Evolutionary conservation across 805 yeast species (phyloP).

Genomic region (Yarrowia sp.): DNA sequence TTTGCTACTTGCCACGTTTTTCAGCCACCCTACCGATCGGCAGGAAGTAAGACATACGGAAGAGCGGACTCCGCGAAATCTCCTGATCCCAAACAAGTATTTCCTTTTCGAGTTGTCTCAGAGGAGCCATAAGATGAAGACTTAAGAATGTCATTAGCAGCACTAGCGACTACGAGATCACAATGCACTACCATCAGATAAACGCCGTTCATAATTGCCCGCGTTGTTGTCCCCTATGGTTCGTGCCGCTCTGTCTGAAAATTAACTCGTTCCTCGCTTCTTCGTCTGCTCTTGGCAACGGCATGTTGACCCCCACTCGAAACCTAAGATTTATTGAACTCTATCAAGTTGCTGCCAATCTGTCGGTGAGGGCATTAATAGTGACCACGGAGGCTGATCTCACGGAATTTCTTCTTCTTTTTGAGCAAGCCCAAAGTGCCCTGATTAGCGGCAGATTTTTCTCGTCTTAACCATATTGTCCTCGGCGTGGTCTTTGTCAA

Average conservation of each 20-base stretch:
- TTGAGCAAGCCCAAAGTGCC: no score
- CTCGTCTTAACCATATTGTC: no score
- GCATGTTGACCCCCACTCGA: conserved; percentile 11
- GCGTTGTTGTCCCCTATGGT: neutral
- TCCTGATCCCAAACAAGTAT: no score
- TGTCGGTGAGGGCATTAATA: neutral
- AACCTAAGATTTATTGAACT: neutral
- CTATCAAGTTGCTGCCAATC: neutral
- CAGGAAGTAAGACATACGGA: neutral
- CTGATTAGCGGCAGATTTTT: no score
- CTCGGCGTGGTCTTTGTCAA: no score
- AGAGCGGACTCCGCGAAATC: neutral
- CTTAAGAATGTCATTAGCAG: no score
- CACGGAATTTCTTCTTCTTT: no score
- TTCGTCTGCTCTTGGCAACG: conserved; percentile 3
- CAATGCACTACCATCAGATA: neutral
- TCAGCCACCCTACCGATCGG: neutral
- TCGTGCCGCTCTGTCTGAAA: neutral
- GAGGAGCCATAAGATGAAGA: no score
- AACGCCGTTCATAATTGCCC: neutral
- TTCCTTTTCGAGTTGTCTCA: no score
- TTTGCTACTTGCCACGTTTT: neutral
- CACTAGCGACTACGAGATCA: no score
- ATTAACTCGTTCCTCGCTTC: neutral
- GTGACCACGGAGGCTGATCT: no score